A percentile compares a stretch with the other conserved stretches of the same genome.
Conservation (phyloP, 306 rosid species). For the Citrullus amarus region DNA sequence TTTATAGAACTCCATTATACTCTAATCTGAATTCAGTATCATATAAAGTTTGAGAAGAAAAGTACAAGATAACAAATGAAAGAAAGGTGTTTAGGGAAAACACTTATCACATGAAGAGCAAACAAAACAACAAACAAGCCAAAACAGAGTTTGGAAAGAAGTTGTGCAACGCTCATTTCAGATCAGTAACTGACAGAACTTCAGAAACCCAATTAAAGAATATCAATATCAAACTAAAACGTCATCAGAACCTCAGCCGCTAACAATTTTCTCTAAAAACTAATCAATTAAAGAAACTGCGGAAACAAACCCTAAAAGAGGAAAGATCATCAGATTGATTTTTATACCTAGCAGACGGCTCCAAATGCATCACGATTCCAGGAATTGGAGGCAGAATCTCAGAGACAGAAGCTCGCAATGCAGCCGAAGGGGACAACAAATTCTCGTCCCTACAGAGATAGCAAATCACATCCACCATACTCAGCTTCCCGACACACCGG, state of each 20-base stretch:
- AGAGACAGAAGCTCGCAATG: constrained; percentile 60
- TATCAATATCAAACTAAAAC: neutral
- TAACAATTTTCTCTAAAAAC: neutral
- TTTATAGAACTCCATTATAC: neutral
- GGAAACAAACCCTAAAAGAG: neutral
- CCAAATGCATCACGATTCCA: constrained; percentile 43
- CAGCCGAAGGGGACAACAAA: constrained; percentile 46
- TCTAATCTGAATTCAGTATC: neutral
- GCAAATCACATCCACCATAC: constrained; percentile 78
- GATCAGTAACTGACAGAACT: neutral
- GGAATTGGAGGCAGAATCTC: constrained; percentile 26
- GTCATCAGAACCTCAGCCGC: neutral
- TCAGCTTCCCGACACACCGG: constrained; percentile 64
- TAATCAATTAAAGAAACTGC: neutral
- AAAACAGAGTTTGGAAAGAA: neutral
- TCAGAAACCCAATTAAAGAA: neutral
- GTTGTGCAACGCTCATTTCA: neutral
- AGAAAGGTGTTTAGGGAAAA: neutral
- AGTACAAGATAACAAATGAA: neutral
- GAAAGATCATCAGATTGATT: neutral
- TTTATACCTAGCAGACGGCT: constrained; percentile 65
- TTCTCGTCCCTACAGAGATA: constrained; percentile 42
- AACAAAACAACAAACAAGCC: neutral
- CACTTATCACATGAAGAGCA: neutral
- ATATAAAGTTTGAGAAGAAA: neutral